These are phyloP conservation scores for Ogataea pignaliae DNA, from an alignment of 805 yeast genomes.

Conservation along the genomic window DNA sequence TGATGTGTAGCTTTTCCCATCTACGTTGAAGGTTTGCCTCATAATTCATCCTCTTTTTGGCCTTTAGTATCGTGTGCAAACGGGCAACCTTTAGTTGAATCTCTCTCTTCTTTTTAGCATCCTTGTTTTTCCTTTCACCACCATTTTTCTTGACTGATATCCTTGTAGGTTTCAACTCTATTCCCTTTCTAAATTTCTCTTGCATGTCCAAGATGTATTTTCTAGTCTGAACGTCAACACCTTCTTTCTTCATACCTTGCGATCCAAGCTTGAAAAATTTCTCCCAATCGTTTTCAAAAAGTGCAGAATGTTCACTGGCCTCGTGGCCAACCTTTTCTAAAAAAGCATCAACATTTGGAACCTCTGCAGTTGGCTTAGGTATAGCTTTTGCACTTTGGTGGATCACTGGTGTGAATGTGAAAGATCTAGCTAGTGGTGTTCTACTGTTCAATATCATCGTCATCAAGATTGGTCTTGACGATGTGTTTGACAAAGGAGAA, in stretches of 20 bases:
- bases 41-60: constrained; percentile 16
- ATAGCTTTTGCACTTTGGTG: not conserved
- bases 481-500: too few species aligned
- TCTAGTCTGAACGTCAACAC: constrained; percentile 69
- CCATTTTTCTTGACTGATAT: constrained; percentile 72
- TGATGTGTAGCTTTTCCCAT: constrained; percentile 24
- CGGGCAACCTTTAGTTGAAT: constrained; percentile 46
- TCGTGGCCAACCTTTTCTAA: constrained; percentile 76
- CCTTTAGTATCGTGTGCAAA: constrained; percentile 28
- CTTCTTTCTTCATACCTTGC: constrained; percentile 61
- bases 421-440: constrained; percentile 1
- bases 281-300: constrained; percentile 67
- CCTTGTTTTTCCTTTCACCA: constrained; percentile 78
- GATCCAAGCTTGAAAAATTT: constrained; percentile 57
- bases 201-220: constrained; percentile 71
- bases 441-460: too few species aligned
- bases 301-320: constrained; percentile 59
- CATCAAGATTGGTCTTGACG: too few species aligned
- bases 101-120: constrained; percentile 23
- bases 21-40: constrained; percentile 11
- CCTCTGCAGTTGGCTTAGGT: constrained; percentile 48
- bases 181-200: constrained; percentile 58
- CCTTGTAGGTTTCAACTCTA: constrained; percentile 47
- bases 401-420: constrained; percentile 7
- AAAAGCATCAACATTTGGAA: constrained; percentile 72